Evolutionary conservation across 305 asterid species (phyloP), one percentile per base, ranked within the genome.

Genomic region (Fraxinus latifolia): DNA sequence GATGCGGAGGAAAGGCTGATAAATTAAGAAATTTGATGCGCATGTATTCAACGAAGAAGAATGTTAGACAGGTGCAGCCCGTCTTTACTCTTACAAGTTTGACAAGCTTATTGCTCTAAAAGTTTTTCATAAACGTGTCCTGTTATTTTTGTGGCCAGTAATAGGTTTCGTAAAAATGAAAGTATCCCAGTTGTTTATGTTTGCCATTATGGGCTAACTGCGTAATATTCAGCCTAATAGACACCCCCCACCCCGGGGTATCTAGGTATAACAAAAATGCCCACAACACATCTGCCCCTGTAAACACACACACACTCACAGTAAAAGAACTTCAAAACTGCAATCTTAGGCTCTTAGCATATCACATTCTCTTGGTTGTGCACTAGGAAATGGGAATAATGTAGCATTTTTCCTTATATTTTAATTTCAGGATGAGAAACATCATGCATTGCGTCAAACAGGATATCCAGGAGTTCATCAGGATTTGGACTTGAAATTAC

Each of bases 11-110:
- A 83, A 88, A 80, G 89, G 55, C 34, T 34, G 84, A 8, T 17
- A 87, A 78, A 74, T 37, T 71, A 76, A 84, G 77, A 70, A 82
- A 42, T 2, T 65, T 84, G 83, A 68, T 88, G 11, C 1, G 3
- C 7, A 62, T 12, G 89, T 92, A 88, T 84, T 77, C 90, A n/a
- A 72, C 91, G 0, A 93, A 87, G 89, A 90, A 80, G 84, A 50
- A 84, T 70, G 81, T 86, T 39, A 80, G 88, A 85, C 77, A 77
- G 93, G 97, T 95, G 84, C 36, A 73, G 2, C 72, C 53, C 36
- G 53, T 39, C 23, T 58, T 21, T 73, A 2, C 8, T 76, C 50
- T 14, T 47, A 42, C 15, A 42, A 33, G 36, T 33, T 33, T 33
- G 36, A 33, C 36, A 33, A 33, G 36, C 36, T 86, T 39, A 17